Base-by-base conservation (phyloP, 768 basidiomycete species). In the Lepiota subincarnata region DNA sequence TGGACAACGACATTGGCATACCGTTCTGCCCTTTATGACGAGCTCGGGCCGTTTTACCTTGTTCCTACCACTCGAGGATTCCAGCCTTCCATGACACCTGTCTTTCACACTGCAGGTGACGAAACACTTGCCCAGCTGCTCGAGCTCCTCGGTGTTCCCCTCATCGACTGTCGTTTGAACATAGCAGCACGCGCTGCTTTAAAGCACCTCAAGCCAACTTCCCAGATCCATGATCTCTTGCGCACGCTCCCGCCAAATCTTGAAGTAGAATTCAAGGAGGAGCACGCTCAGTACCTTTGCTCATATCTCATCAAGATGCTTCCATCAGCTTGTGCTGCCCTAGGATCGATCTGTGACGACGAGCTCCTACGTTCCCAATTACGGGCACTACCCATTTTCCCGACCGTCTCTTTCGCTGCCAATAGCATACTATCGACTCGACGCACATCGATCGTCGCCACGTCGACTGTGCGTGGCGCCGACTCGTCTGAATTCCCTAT, bases 31-130 rank as follows among this genome's bases (percentile, higher is more conserved):
- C 18, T 31, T 22, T 46, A 24, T 5, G 12, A 39, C 40, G 5
- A 31, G 7, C 31, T 31, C 7, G 10, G 10, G 31, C 31, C 48
- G 69, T 45, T 63, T 1, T 64, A 58, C 26, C 57, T 76, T 10
- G 60, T 77, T 5, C 76, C 76, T 1, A 68, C 71, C 0, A 59
- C 58, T 13, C 53, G 58, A 5, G 68, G 68, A 6, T 50, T 75
- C 1, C 62, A 63, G 26, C 58, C 60, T 1, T 59, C 62, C 1
- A 55, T 61, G 0, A 50, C 59, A 0, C 52, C 63, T 0, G 55
- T 76, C 3, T 77, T 76, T 53, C 57, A 60, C 55, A 16, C 52
- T 5, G n/a, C 45, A 2, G 14, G 4, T 13, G 37, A 53, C 19
- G 12, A 4, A 24, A 26, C 10, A 19, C 24, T 63, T 8, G 50